Percentiles rank a stretch among this genome's conserved stretches.
These are phyloP conservation scores for Thalassiosira livingstoniorum DNA, from an alignment of 352 stramenopile species.

Conservation along the genomic window DNA sequence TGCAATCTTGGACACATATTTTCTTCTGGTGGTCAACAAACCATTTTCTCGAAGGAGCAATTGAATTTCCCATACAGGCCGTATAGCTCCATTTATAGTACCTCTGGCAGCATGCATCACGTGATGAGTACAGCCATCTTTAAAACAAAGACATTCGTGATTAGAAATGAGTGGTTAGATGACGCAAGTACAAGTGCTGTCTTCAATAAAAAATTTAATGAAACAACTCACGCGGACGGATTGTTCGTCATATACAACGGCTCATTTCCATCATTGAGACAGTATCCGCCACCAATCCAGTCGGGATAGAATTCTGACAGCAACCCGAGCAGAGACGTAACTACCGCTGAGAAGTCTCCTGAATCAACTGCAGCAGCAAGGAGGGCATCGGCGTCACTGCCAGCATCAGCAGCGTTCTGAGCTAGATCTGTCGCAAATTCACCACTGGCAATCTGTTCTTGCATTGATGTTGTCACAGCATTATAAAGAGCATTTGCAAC, in stretches of 20 bases:
- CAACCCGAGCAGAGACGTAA: conserved; percentile 22
- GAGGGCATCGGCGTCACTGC: conserved; percentile 8
- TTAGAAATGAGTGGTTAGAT: too few species aligned
- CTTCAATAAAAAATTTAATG: too few species aligned
- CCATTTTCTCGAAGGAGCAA: conserved; percentile 16
- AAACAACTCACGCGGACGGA: background rate
- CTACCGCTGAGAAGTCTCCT: conserved; percentile 25
- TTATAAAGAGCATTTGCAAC: conserved; percentile 45
- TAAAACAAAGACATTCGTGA: too few species aligned
- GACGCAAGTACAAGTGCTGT: too few species aligned
- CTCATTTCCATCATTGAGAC: conserved; percentile 44
- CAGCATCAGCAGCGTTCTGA: background rate
- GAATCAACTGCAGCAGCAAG: conserved; percentile 21
- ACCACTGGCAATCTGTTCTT: conserved; percentile 40
- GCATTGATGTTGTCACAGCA: conserved; percentile 26
- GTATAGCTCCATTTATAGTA: conserved; percentile 24
- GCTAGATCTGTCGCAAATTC: conserved; percentile 11
- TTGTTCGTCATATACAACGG: conserved; percentile 28
- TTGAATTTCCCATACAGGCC: background rate
- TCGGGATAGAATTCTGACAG: conserved; percentile 44
- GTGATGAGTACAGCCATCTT: background rate
- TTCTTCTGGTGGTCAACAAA: conserved; percentile 29
- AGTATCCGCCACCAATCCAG: conserved; percentile 42
- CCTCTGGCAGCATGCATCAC: conserved; percentile 18
- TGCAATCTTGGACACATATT: conserved; percentile 36